Conservation (phyloP, 148 eudicot genomes). For the Dysphania ambrosioides region DNA sequence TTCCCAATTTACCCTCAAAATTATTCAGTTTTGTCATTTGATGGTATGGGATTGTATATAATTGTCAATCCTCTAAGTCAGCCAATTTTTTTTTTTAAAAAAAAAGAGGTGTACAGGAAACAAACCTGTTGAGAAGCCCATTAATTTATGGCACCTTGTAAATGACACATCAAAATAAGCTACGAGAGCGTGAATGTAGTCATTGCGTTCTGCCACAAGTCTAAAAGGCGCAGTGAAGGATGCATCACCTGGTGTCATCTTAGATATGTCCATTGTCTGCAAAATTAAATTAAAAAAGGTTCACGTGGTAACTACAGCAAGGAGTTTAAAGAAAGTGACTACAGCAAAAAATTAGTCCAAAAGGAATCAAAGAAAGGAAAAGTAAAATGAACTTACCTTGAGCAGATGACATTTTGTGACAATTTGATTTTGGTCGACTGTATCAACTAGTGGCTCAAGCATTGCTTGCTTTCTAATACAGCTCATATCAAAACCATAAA, state of each 20-base stretch:
- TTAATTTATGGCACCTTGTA: constrained; percentile 74
- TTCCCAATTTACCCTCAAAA: too few species aligned
- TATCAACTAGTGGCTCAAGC: constrained; percentile 94
- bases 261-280: constrained; percentile 98
- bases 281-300: constrained; percentile 5
- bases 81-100: not conserved
- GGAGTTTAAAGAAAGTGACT: too few species aligned
- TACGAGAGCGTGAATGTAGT: constrained; percentile 93
- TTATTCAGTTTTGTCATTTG: too few species aligned
- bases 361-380: constrained; percentile 3
- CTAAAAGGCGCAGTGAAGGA: constrained; percentile 90
- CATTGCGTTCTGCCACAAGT: constrained; percentile 88
- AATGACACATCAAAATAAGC: constrained; percentile 96
- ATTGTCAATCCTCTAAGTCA: not conserved
- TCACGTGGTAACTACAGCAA: too few species aligned
- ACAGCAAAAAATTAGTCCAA: not conserved
- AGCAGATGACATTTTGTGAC: constrained; percentile 85
- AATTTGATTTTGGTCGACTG: constrained; percentile 86
- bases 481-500: constrained; percentile 97
- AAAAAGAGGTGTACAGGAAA: not conserved
- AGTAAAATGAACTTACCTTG: constrained; percentile 43
- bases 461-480: constrained; percentile 87
- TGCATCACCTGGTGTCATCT: constrained; percentile 90
- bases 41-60: not conserved
- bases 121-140: constrained; percentile 94